Evolutionary conservation across 148 eudicot species (phyloP).

Genomic region (Limonium bicolor): DNA sequence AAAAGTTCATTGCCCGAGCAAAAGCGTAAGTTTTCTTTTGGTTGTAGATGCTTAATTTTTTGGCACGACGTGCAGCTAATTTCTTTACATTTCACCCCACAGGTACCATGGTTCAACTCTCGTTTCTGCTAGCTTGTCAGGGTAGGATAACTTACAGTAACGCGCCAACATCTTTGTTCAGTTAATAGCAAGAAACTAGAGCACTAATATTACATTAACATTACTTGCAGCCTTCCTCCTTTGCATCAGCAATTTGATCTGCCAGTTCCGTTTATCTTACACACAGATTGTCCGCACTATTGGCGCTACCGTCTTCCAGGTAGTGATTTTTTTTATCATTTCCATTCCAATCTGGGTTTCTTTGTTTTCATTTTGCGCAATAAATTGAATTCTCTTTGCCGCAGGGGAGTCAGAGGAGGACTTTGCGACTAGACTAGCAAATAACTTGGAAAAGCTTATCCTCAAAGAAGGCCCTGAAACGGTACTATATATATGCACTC

Average conservation of each 20-base stretch:
- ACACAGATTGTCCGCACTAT: conserved; percentile 96
- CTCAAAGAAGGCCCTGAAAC: conserved; percentile 94
- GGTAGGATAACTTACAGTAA: conserved; percentile 49
- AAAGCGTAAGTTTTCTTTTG: conserved; percentile 59
- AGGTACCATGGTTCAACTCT: conserved; percentile 96
- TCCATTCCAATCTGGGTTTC: neutral
- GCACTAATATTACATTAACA: neutral
- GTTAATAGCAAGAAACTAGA: neutral
- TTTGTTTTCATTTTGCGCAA: neutral
- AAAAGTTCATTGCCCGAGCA: conserved; percentile 79
- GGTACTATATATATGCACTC: conserved; percentile 21
- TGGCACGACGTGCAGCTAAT: conserved; percentile 6
- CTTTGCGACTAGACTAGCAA: conserved; percentile 81
- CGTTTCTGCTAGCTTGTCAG: conserved; percentile 87
- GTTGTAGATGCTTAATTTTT: too few species aligned
- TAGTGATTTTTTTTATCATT: conserved; percentile 9
- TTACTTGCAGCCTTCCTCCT: conserved; percentile 47
- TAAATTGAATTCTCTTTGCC: neutral
- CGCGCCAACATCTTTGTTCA: too few species aligned
- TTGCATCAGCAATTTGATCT: conserved; percentile 90
- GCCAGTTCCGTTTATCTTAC: conserved; percentile 89
- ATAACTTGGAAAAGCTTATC: conserved; percentile 78
- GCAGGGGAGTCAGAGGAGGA: conserved; percentile 93
- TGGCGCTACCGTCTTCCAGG: conserved; percentile 96
- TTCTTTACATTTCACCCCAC: conserved; percentile 15